Evolutionary conservation across 1,284 basidiomycete genomes (phyloP), one percentile per base, ranked within the genome.

Genomic region (Pseudozyma sp.): DNA sequence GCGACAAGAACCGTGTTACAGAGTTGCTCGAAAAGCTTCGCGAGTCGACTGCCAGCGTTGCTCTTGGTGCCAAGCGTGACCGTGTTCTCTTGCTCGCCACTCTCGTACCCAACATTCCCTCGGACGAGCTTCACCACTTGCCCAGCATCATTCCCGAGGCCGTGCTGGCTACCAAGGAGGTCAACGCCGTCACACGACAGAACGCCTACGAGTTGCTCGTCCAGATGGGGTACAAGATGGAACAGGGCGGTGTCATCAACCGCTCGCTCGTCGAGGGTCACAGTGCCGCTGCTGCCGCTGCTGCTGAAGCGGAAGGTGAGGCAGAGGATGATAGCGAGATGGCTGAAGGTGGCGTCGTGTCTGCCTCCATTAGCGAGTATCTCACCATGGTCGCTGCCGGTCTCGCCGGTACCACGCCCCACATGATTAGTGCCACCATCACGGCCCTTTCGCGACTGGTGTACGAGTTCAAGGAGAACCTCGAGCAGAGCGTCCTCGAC

Each of bases 351-450:
- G 73, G 69, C 45, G 62, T 80, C 89, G 93, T 91, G 51, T 87
- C 88, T 49, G 97, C 95, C 1, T 94, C 85, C 74, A 89, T 96
- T 49, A 91, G 95, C 79, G 97, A 99, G 85, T 99, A 93, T 84
- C 88, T 99, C 86, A 98, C 93, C 11, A 99, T 99, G 95, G 88
- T 99, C 25, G 94, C 93, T 43, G 96, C 95, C 77, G 96, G 97
- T 75, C 87, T 99, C 40, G 95, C 94, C 13, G 95, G 94, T 25
- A 91, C 92, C 35, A 94, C 91, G 4, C 94, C 97, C 0, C 97
- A 99, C 85, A 99, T 97, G 95, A 97, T 99, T 85, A 95, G 94
- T 80, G 97, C 97, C 2, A 94, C 93, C 5, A 91, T 99, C 71
- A 98, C 95, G 1, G 93, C 95, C 0, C 90, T 99, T 49, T 94